Evolutionary conservation across 2,329 filamentous ascomycete species (phyloP), one percentile per base, ranked within the genome.

Genomic region (Beauveria rudraprayagi): DNA sequence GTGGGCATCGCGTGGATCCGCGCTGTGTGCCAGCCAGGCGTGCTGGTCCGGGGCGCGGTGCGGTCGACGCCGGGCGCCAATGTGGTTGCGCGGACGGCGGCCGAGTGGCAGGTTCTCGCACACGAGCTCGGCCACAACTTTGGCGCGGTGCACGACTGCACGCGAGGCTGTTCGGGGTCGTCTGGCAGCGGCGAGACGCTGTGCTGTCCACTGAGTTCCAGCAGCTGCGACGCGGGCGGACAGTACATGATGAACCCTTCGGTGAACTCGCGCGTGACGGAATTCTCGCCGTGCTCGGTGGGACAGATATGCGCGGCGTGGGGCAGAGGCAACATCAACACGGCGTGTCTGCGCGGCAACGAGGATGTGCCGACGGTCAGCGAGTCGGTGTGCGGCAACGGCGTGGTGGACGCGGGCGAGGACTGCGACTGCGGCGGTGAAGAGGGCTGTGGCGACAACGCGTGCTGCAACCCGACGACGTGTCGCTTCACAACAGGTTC

Each of bases 201-300:
- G 24, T 96, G 92, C 72, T 96, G 92, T 67, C 92, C 91, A 0
- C 77, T 93, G 1, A 87, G 80, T 65, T 66, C 75, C 11, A 71
- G 65, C 19, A 80, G 76, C 0, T 96, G 92, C 72, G 79, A 92
- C 72, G 91, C 92, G 22, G 76, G 80, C 47, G 85, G 82, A 11
- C 75, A 80, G 62, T 96, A 85, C 72, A 89, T 96, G 71, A 96
- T 96, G 92, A 96, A 96, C 70, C 92, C 92, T 0, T 90, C 87
- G 26, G 91, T 91, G 1, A 80, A 80, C 8, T 71, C 79, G 6
- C 81, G 83, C 46, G 88, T 95, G 69, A 86, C 80, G 0, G 76
- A 80, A 40, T 96, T 96, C 73, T 95, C 90, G 1, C 81, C 86
- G 2, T 96, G 92, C 74, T 87, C 86, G 3, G 80, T 96, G 61